These are phyloP conservation scores for Eremothecium gossypii DNA, from an alignment of 1,139 yeast genomes.

Conservation along the genomic window DNA sequence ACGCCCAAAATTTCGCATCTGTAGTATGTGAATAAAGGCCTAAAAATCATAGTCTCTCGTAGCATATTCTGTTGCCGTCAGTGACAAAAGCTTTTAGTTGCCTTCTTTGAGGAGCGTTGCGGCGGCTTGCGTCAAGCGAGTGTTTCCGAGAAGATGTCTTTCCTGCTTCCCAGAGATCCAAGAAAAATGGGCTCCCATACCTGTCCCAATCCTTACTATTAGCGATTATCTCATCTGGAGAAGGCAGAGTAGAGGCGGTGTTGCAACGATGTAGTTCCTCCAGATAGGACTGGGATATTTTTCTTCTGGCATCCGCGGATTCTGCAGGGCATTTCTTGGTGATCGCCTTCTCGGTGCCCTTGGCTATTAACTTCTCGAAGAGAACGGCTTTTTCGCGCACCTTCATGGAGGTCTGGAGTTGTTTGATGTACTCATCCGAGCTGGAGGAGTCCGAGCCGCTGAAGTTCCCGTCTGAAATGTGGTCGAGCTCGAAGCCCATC, in stretches of 20 bases:
- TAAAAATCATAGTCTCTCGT: conserved; percentile 18
- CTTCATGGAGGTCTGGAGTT: conserved; percentile 23
- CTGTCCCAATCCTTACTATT: background rate
- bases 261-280: conserved; percentile 15
- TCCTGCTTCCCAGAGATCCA: too few relatives aligned
- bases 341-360: conserved; percentile 8
- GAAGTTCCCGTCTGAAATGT: conserved; percentile 10
- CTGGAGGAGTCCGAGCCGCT: conserved; percentile 17
- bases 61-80: conserved; percentile 21
- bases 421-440: conserved; percentile 8
- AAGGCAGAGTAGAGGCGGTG: conserved; percentile 1
- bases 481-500: conserved; percentile 16
- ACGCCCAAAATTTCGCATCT: too few relatives aligned
- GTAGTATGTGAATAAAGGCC: background rate
- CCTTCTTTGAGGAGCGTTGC: conserved; percentile 13
- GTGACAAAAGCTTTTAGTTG: conserved; percentile 21
- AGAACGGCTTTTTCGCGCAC: conserved; percentile 28
- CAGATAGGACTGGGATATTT: conserved; percentile 11
- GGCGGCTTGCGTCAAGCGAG: conserved; percentile 2
- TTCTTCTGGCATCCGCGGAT: conserved; percentile 4
- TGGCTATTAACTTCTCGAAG: conserved; percentile 23
- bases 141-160: background rate
- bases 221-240: conserved; percentile 1
- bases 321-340: conserved; percentile 1
- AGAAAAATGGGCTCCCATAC: background rate